Base-by-base conservation (phyloP, 2,329 filamentous ascomycete species). In the Epichloe typhina region DNA sequence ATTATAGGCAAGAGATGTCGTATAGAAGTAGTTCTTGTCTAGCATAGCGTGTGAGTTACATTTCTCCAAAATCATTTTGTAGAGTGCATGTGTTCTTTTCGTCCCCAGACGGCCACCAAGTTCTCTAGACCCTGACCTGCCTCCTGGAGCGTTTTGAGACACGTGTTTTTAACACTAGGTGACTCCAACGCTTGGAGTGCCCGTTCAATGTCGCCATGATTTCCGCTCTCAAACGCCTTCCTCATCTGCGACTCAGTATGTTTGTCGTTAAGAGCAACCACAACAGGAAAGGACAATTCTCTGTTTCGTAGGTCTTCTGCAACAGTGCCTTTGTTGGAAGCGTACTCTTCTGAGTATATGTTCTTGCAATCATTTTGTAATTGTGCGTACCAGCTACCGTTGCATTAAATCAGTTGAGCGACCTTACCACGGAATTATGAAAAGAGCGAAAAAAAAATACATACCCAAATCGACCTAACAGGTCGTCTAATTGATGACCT, bases 351-450 rank as follows among this genome's bases (percentile, higher is more conserved):
- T 11, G 54, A 55, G 19, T 55, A 55, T 11, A 55, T 52, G 43
- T 55, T 55, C 35, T 55, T 55, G 54, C 54, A 55, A 43, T 55
- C 54, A 31, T 55, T 55, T 43, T 55, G 54, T 4, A 55, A 37
- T 35, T 55, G 54, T 1, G 54, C 52, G 17, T 51, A 55, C 54
- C 54, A 55, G 5, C 54, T 55, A 26, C 23, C 7, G 6, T 23
- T 50, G 2, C 12, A 21, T 9, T 9, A n/a, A 15, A 8, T 40
- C 8, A 40, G 38, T 8, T 40, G 1, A 15, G 17, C 15, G 1
- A 40, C n/a, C 38, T 17, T 40, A 12, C 9, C 21, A n/a, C 21
- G 41, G 2, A 31, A 23, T 6, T 9, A 17, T 8, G 3, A 31
- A 26, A 31, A 26, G 1, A n/a, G 40, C 9, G 23, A 31, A 3